Conservation (phyloP, 129 eudicot species). For the Flaveria sonorensis region DNA sequence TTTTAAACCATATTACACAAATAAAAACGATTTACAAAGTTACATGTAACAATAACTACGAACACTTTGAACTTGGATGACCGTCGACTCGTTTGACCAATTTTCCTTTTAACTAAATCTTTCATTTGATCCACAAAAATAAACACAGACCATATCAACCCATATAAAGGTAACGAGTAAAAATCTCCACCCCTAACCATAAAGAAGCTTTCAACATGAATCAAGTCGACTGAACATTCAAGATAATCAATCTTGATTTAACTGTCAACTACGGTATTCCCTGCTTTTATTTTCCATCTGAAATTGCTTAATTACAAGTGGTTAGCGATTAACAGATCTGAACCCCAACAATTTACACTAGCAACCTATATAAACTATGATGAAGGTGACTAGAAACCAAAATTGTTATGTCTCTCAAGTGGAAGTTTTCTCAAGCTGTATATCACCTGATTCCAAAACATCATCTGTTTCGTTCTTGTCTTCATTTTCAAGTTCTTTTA, state of each 20-base stretch:
- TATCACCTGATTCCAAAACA: conserved; percentile 28
- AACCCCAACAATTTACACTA: conserved; percentile 48
- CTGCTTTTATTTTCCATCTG: conserved; percentile 26
- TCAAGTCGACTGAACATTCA: neutral
- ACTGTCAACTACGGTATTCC: conserved; percentile 12
- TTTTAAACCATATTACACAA: too few species aligned
- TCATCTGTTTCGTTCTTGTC: conserved; percentile 51
- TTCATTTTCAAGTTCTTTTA: conserved; percentile 58
- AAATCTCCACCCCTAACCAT: neutral
- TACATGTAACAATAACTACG: too few species aligned
- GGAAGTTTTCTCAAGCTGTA: conserved; percentile 74
- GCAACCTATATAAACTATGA: conserved; percentile 26
- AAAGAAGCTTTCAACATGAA: neutral
- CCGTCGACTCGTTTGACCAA: too few species aligned
- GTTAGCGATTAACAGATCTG: conserved; percentile 36
- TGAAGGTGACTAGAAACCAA: conserved; percentile 5
- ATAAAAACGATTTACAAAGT: too few species aligned
- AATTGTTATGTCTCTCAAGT: conserved; percentile 57
- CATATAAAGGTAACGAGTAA: neutral
- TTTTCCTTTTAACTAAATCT: too few species aligned
- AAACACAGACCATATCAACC: neutral
- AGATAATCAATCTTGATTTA: conserved; percentile 14
- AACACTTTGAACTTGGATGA: too few species aligned
- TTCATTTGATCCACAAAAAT: neutral
- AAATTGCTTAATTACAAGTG: conserved; percentile 42